phyloP scores from a whole-genome alignment of 139 green algal species.

The Pseudopediastrum boryanum region DNA sequence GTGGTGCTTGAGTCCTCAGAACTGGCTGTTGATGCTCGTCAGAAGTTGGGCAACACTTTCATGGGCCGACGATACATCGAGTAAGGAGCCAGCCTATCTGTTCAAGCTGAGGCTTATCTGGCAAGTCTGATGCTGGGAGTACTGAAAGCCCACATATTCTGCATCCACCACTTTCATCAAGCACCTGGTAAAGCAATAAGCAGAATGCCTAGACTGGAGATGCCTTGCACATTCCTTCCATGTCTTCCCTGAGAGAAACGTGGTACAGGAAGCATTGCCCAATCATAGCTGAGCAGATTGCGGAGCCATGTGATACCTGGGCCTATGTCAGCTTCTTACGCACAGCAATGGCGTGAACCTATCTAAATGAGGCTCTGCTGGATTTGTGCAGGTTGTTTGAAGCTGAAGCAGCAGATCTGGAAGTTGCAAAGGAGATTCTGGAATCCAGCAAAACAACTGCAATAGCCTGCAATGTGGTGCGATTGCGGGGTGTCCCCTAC shows the following conservation, averaged over 20 bases:
- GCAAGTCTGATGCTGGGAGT: constrained; percentile 6
- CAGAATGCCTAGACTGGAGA: background rate
- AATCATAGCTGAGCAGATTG: background rate
- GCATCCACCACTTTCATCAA: constrained; percentile 9
- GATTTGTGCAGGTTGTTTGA: constrained; percentile 68
- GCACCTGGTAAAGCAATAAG: background rate
- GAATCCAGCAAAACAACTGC: constrained; percentile 33
- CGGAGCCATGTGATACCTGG: background rate
- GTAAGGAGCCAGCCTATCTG: constrained; percentile 41
- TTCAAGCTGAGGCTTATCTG: background rate
- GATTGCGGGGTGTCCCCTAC: constrained; percentile 85
- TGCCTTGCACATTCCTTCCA: background rate
- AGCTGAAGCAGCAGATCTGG: constrained; percentile 59
- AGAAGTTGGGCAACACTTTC: constrained; percentile 67
- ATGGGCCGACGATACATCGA: constrained; percentile 90
- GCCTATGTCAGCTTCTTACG: too few relatives aligned
- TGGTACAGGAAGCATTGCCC: background rate
- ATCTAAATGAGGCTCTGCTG: background rate
- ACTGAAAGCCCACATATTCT: constrained; percentile 37
- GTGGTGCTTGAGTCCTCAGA: constrained; percentile 58
- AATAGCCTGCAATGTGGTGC: constrained; percentile 71
- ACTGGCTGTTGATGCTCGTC: constrained; percentile 57
- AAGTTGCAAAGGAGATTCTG: constrained; percentile 38
- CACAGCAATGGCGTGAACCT: too few relatives aligned
- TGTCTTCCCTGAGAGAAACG: background rate